These are phyloP conservation scores for Onygenales sp. DNA, from an alignment of 2,329 filamentous ascomycete species.

Conservation along the genomic window DNA sequence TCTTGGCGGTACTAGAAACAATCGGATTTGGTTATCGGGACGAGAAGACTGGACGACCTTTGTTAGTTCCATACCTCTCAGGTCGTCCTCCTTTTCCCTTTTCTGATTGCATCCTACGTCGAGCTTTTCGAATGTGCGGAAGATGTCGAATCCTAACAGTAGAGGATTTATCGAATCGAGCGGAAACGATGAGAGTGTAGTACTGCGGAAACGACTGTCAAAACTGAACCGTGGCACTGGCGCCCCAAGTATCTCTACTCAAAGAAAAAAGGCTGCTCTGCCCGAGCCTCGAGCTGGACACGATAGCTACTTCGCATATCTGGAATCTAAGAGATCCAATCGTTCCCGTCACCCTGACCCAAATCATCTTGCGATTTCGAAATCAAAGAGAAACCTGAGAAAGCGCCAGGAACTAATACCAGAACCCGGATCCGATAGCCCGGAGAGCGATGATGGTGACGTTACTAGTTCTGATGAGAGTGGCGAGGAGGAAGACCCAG, in stretches of 20 bases:
- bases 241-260: not conserved
- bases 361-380: no score
- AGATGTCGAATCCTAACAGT: not conserved
- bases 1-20: no score
- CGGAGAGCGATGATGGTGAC: constrained; percentile 6
- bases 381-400: not conserved
- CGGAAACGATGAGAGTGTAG: not conserved
- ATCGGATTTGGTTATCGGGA: no score
- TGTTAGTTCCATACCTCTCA: no score
- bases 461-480: constrained; percentile 1
- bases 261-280: not conserved
- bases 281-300: not conserved
- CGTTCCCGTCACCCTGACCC: no score
- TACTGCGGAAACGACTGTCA: not conserved
- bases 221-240: not conserved
- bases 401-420: not conserved
- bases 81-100: not conserved
- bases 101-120: not conserved
- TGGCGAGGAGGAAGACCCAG: constrained; percentile 1
- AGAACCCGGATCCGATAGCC: not conserved
- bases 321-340: not conserved
- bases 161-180: not conserved
- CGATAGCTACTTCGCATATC: not conserved
- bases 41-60: no score
- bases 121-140: not conserved